Conservation (phyloP, 2,329 filamentous ascomycete species). For the Coniosporium tulheliwenetii region DNA sequence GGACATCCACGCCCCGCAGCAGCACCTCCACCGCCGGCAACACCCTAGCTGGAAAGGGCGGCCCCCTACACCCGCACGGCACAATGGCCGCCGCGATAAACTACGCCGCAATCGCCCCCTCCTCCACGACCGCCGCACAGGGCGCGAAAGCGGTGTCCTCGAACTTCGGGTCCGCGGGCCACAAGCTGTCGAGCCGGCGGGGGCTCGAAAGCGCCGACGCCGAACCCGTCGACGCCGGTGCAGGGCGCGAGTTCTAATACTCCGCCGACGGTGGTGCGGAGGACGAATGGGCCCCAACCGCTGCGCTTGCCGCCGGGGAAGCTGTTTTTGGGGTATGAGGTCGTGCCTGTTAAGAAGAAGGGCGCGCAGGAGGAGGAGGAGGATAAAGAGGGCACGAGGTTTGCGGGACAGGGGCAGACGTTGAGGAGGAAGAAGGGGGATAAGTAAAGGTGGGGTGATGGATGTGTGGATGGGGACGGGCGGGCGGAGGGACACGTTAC, state of each 20-base stretch:
- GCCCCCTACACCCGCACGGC: conserved; percentile 67
- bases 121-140: conserved; percentile 47
- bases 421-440: conserved; percentile 57
- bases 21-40: conserved; percentile 34
- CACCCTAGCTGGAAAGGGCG: conserved; percentile 47
- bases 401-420: conserved; percentile 74
- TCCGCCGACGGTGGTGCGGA: conserved; percentile 22
- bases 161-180: conserved; percentile 66
- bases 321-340: conserved; percentile 90
- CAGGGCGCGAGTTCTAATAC: conserved; percentile 19
- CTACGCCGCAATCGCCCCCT: conserved; percentile 78
- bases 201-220: conserved; percentile 55
- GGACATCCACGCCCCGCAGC: conserved; percentile 75
- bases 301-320: conserved; percentile 75
- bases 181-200: conserved; percentile 66
- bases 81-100: conserved; percentile 98
- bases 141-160: conserved; percentile 51
- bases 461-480: no score
- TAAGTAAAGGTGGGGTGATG: not conserved
- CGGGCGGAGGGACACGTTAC: no score
- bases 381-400: conserved; percentile 49
- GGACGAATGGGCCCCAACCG: conserved; percentile 69
- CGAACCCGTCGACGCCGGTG: conserved; percentile 43
- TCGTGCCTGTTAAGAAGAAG: conserved; percentile 73
- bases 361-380: conserved; percentile 45